Percentiles rank a stretch among this genome's conserved stretches.
phyloP scores from a whole-genome alignment of 371 early-diverging fungal genomes.

The Dinochytrium kinnereticum region DNA sequence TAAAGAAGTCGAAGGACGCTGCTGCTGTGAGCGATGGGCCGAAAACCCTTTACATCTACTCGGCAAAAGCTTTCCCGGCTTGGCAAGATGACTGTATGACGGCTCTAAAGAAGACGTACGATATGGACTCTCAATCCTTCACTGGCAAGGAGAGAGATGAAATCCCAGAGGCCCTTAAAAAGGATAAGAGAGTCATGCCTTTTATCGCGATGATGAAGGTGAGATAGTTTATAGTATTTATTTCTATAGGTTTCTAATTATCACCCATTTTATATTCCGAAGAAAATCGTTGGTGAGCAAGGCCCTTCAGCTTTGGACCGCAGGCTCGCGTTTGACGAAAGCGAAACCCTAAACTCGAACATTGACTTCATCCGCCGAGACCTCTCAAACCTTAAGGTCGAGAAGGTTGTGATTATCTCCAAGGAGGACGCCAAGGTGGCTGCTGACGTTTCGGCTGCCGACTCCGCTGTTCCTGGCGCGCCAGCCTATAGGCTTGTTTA shows the following conservation, averaged over 20 bases:
- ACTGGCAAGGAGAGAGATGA: conserved; percentile 73
- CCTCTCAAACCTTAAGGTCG: conserved; percentile 41
- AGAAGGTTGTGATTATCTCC: conserved; percentile 36
- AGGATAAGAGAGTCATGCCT: conserved; percentile 94
- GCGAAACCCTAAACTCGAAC: conserved; percentile 64
- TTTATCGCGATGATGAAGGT: conserved; percentile 69
- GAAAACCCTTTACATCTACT: conserved; percentile 76
- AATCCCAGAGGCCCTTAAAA: conserved; percentile 72
- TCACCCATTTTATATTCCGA: conserved; percentile 7
- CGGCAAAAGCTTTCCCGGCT: conserved; percentile 85
- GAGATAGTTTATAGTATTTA: neutral
- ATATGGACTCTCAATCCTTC: conserved; percentile 64
- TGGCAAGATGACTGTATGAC: conserved; percentile 89
- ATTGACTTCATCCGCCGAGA: conserved; percentile 47
- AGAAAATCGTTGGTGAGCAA: conserved; percentile 71
- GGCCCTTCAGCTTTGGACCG: conserved; percentile 84
- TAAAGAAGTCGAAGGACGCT: conserved; percentile 56
- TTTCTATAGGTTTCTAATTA: neutral
- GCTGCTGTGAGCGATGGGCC: conserved; percentile 56
- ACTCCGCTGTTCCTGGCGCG: conserved; percentile 49
- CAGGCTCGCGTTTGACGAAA: conserved; percentile 79
- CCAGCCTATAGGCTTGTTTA: conserved; percentile 48
- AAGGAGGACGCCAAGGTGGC: conserved; percentile 27
- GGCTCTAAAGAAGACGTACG: conserved; percentile 71
- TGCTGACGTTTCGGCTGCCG: conserved; percentile 50